A percentile compares a stretch with the other conserved stretches of the same genome.
These are phyloP conservation scores for Rubia occidens DNA, from an alignment of 305 asterid species.

Conservation along the genomic window DNA sequence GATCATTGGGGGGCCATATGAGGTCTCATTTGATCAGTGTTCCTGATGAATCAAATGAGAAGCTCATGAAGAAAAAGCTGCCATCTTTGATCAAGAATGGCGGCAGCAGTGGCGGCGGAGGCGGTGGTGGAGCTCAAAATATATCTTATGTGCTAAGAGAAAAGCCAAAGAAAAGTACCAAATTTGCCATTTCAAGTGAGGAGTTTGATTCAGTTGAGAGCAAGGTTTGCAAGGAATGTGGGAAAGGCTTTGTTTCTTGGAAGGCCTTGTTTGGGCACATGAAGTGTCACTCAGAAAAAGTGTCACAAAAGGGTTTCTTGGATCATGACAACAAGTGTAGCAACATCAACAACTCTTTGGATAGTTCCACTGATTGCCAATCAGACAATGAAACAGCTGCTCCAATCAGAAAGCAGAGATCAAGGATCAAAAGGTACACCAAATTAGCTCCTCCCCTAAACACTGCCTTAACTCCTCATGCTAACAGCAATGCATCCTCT, in stretches of 20 bases:
- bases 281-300: conserved; percentile 58
- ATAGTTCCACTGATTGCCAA: conserved; percentile 33
- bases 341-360: conserved; percentile 28
- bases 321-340: background rate
- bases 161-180: conserved; percentile 31
- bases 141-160: conserved; percentile 22
- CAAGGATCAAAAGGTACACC: conserved; percentile 50
- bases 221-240: conserved; percentile 65
- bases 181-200: conserved; percentile 21
- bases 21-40: conserved; percentile 64
- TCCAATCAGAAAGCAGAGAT: conserved; percentile 41
- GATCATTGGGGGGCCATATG: conserved; percentile 83
- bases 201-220: conserved; percentile 28
- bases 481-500: background rate
- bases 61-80: conserved; percentile 37
- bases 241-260: conserved; percentile 54
- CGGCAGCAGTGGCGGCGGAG: background rate
- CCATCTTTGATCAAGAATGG: conserved; percentile 20
- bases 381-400: conserved; percentile 41
- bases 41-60: conserved; percentile 26
- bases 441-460: conserved; percentile 19
- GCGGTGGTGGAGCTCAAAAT: background rate
- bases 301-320: conserved; percentile 14
- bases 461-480: conserved; percentile 14
- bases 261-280: conserved; percentile 78